These are phyloP conservation scores for Puccinia novopanici DNA, from an alignment of 1,284 basidiomycete genomes.

Conservation along the genomic window DNA sequence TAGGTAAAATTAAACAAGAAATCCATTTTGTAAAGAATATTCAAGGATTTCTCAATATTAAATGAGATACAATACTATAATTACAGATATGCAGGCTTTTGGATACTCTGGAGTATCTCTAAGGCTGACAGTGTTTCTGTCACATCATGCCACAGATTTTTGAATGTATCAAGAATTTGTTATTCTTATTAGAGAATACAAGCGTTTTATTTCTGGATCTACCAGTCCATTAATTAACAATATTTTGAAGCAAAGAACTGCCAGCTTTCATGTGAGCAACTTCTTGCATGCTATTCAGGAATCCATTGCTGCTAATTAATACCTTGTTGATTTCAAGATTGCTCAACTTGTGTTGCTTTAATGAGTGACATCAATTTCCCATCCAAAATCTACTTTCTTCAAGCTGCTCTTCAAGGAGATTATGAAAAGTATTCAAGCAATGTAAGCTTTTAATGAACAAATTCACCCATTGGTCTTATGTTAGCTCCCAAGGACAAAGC, in stretches of 20 bases:
- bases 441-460: neutral
- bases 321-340: neutral
- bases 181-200: neutral
- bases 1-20: too few relatives aligned
- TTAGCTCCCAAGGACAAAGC: neutral
- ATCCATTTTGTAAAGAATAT: too few relatives aligned
- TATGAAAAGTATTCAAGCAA: conserved; percentile 12
- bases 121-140: neutral
- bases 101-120: too few relatives aligned
- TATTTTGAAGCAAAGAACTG: neutral
- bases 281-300: neutral
- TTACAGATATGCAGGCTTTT: too few relatives aligned
- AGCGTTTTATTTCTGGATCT: neutral
- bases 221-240: neutral
- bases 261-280: neutral
- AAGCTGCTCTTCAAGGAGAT: neutral
- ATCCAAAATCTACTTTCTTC: neutral
- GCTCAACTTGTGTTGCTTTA: neutral
- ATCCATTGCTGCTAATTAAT: too few relatives aligned
- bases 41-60: too few relatives aligned
- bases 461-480: neutral
- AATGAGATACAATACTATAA: too few relatives aligned
- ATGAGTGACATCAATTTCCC: neutral
- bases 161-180: conserved; percentile 1
- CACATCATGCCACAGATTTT: neutral